Conservation (phyloP, 2,329 filamentous ascomycete genomes). For the Mycosphaerelloides madeirae region DNA sequence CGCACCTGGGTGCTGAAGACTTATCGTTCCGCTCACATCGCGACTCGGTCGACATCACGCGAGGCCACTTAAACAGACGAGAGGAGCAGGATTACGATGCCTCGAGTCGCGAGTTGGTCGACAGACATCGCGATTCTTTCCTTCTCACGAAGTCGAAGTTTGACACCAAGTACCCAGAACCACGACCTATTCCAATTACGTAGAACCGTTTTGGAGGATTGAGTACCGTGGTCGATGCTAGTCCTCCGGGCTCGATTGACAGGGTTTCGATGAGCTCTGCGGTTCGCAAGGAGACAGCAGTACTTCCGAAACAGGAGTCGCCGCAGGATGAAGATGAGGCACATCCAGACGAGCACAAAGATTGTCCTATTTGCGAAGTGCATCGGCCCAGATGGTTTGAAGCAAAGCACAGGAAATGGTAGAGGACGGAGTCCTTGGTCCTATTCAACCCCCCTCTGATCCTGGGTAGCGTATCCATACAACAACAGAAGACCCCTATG, state of each 20-base stretch:
- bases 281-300: constrained; percentile 3
- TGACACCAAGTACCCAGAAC: constrained; percentile 15
- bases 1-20: constrained; percentile 21
- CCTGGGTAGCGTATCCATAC: not conserved
- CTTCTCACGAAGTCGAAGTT: constrained; percentile 25
- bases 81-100: constrained; percentile 12
- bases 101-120: constrained; percentile 19
- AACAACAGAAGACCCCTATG: too few species aligned
- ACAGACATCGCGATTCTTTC: constrained; percentile 26
- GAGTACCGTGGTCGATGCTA: constrained; percentile 28
- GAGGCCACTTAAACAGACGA: constrained; percentile 16
- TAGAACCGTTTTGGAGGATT: constrained; percentile 23
- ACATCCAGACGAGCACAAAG: constrained; percentile 21
- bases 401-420: constrained; percentile 7
- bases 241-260: constrained; percentile 20
- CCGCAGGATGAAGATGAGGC: constrained; percentile 6
- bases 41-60: constrained; percentile 29
- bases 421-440: too few species aligned
- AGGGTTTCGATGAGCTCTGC: not conserved
- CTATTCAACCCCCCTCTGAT: too few species aligned
- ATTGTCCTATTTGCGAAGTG: constrained; percentile 25
- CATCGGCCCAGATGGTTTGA: constrained; percentile 23
- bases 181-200: not conserved
- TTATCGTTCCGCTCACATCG: constrained; percentile 23
- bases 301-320: not conserved